A percentile compares a stretch with the other conserved stretches of the same genome.
Evolutionary conservation across 176 grass and related monocot genomes (phyloP).

Genomic region (Coix lacrymajobi): DNA sequence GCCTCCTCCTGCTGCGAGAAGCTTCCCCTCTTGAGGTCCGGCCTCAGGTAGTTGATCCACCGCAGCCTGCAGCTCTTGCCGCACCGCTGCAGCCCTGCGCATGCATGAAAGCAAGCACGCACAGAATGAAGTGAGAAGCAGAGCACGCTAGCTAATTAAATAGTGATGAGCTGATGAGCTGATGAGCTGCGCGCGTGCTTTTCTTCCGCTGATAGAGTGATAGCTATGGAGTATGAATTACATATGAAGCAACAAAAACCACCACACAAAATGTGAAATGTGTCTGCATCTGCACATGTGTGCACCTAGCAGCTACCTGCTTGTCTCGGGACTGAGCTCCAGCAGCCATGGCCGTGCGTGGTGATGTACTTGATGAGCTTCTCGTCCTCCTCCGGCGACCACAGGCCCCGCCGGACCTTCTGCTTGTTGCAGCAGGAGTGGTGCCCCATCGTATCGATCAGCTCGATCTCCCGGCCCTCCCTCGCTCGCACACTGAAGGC

Average conservation of each 20-base stretch:
- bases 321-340: conserved; percentile 90
- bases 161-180: no score
- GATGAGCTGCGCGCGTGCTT: no score
- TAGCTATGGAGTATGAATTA: neutral
- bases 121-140: neutral
- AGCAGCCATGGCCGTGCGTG: conserved; percentile 93
- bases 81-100: conserved; percentile 92
- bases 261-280: neutral
- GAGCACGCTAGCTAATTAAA: no score
- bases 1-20: conserved; percentile 96
- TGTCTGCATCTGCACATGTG: neutral
- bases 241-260: neutral
- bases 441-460: conserved; percentile 59
- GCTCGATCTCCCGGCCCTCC: neutral
- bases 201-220: neutral
- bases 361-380: conserved; percentile 88
- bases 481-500: neutral
- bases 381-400: conserved; percentile 99
- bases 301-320: no score
- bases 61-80: conserved; percentile 99
- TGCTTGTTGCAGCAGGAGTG: conserved; percentile 99
- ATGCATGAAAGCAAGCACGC: neutral
- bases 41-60: conserved; percentile 99
- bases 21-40: conserved; percentile 95
- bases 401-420: conserved; percentile 94